phyloP scores from a whole-genome alignment of 2,329 filamentous ascomycete genomes.

The Tolypocladium pustulatum region DNA sequence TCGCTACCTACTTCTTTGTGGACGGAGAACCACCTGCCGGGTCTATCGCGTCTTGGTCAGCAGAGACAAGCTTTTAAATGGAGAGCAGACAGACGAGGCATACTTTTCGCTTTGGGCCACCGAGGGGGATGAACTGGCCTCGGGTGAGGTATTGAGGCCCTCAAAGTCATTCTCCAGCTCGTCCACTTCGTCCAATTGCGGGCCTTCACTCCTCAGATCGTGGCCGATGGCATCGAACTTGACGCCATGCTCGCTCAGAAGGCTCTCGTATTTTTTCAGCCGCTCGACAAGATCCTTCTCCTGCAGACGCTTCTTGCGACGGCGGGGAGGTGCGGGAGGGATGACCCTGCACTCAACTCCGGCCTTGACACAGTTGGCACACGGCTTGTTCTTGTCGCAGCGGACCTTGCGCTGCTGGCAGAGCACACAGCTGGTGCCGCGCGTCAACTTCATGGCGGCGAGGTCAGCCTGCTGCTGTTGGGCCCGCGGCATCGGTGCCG shows the following conservation, averaged over 20 bases:
- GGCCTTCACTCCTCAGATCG: constrained; percentile 22
- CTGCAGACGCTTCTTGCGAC: constrained; percentile 53
- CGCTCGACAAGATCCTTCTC: constrained; percentile 62
- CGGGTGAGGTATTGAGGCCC: constrained; percentile 41
- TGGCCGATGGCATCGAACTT: constrained; percentile 56
- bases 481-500: constrained; percentile 9
- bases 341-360: constrained; percentile 50
- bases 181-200: constrained; percentile 37
- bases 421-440: constrained; percentile 55
- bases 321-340: constrained; percentile 44
- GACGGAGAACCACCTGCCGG: constrained; percentile 34
- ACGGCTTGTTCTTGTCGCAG: constrained; percentile 64
- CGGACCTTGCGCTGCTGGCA: constrained; percentile 71
- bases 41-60: constrained; percentile 1
- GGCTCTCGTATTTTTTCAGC: constrained; percentile 56
- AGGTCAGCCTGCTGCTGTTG: constrained; percentile 22
- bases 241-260: constrained; percentile 56
- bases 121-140: constrained; percentile 26
- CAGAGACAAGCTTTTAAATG: background rate
- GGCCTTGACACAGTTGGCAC: constrained; percentile 56
- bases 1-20: constrained; percentile 35
- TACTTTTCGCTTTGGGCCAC: constrained; percentile 11
- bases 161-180: constrained; percentile 47
- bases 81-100: background rate
- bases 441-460: constrained; percentile 42